phyloP scores from a whole-genome alignment of 192 early-diverging fungal genomes.

The Chytriomyces sp. region DNA sequence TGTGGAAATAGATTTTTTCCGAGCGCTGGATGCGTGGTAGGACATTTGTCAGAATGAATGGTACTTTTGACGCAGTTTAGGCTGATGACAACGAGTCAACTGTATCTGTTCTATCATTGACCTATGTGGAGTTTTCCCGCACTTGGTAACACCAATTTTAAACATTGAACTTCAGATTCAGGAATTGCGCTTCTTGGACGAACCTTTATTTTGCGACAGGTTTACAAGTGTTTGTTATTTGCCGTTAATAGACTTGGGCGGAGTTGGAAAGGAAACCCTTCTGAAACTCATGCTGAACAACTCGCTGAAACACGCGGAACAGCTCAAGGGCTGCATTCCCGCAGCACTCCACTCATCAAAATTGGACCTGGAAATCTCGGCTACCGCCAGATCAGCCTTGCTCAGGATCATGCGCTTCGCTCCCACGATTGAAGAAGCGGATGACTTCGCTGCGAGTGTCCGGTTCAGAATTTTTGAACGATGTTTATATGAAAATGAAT shows the following conservation, averaged over 20 bases:
- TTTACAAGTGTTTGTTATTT: not conserved
- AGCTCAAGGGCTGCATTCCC: conserved; percentile 89
- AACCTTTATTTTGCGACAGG: not conserved
- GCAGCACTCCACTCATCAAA: conserved; percentile 95
- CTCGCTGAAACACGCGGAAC: conserved; percentile 83
- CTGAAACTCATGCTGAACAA: conserved; percentile 96
- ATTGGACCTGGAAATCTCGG: conserved; percentile 82
- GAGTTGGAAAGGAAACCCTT: conserved; percentile 94
- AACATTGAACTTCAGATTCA: conserved; percentile 93
- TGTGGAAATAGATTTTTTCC: too few relatives aligned
- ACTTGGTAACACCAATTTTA: conserved; percentile 87
- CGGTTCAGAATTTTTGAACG: too few relatives aligned
- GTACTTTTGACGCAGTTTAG: too few relatives aligned
- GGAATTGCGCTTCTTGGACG: conserved; percentile 91
- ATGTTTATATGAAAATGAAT: too few relatives aligned
- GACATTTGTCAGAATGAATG: too few relatives aligned
- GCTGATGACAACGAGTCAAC: conserved; percentile 62
- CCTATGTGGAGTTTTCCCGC: conserved; percentile 92
- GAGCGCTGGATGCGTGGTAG: too few relatives aligned
- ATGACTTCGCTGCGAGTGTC: too few relatives aligned
- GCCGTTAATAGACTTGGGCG: conserved; percentile 38
- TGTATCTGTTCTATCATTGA: conserved; percentile 93
- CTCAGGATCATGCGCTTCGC: conserved; percentile 87
- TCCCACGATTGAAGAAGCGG: too few relatives aligned
- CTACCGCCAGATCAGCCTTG: conserved; percentile 81